Percentiles rank a stretch among this genome's conserved stretches.
Conservation (phyloP, 2,329 filamentous ascomycete genomes). For the Talaromyces sp. region DNA sequence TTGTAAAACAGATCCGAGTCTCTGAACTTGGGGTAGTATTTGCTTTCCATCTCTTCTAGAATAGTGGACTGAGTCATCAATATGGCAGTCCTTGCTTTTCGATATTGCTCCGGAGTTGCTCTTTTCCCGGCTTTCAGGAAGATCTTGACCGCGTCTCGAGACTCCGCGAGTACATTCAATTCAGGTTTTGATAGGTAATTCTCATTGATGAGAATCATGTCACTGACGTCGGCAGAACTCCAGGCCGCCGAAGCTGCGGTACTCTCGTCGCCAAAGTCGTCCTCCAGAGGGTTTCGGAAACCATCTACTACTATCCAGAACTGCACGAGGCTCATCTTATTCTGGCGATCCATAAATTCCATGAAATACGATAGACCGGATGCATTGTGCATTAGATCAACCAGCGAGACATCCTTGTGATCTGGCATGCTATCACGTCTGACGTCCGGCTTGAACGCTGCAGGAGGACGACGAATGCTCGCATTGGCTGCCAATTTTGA, state of each 20-base stretch:
- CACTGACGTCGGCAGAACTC: constrained; percentile 78
- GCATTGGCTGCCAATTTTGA: constrained; percentile 70
- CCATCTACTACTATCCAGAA: constrained; percentile 99
- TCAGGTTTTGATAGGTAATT: constrained; percentile 81
- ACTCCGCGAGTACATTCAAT: constrained; percentile 68
- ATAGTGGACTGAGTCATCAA: constrained; percentile 76
- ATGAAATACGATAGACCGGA: constrained; percentile 96
- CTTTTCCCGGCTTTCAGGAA: constrained; percentile 75
- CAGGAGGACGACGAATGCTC: constrained; percentile 37
- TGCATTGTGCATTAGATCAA: constrained; percentile 83
- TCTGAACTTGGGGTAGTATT: constrained; percentile 80
- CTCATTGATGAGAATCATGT: constrained; percentile 87
- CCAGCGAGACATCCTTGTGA: constrained; percentile 70
- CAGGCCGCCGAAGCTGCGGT: constrained; percentile 64
- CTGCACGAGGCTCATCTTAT: constrained; percentile 82
- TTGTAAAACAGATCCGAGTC: constrained; percentile 95
- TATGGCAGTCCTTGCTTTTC: constrained; percentile 74
- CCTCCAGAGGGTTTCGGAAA: constrained; percentile 88
- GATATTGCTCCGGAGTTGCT: constrained; percentile 77
- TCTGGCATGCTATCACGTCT: constrained; percentile 50
- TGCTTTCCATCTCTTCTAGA: constrained; percentile 76
- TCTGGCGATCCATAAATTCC: constrained; percentile 97
- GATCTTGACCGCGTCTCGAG: constrained; percentile 65
- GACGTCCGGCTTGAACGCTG: constrained; percentile 29
- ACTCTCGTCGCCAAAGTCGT: constrained; percentile 69